Conservation (phyloP, 1,284 basidiomycete species). For the Cutaneotrichosporon mucoides region DNA sequence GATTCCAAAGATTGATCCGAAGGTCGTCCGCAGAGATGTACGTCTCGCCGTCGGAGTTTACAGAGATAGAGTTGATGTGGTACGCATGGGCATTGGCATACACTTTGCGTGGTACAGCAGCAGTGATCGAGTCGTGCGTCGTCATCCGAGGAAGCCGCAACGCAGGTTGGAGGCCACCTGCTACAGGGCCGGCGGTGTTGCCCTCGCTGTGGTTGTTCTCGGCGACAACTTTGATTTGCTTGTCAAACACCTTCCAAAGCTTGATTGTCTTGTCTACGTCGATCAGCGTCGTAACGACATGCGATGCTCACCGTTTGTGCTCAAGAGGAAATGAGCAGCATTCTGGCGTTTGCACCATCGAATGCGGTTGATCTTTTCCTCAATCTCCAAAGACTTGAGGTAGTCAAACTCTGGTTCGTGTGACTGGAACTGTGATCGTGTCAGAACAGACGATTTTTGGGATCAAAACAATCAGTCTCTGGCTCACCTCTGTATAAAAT, state of each 20-base stretch:
- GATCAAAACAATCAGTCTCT: conserved; percentile 1
- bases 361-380: conserved; percentile 99
- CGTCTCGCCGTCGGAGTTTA: conserved; percentile 99
- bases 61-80: conserved; percentile 99
- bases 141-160: conserved; percentile 83
- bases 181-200: conserved; percentile 48
- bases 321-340: conserved; percentile 91
- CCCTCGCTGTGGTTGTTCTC: conserved; percentile 93
- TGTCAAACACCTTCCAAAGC: conserved; percentile 99
- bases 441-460: not conserved
- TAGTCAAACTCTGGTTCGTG: conserved; percentile 99
- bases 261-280: conserved; percentile 96
- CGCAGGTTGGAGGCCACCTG: conserved; percentile 58
- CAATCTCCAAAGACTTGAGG: conserved; percentile 98
- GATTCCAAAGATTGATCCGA: conserved; percentile 96
- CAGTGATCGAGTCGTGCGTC: conserved; percentile 95
- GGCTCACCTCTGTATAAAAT: conserved; percentile 84
- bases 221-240: conserved; percentile 89
- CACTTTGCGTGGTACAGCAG: conserved; percentile 96
- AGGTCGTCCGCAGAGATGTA: conserved; percentile 98
- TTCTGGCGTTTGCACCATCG: conserved; percentile 99
- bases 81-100: conserved; percentile 99
- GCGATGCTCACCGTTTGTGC: conserved; percentile 73
- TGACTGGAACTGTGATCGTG: conserved; percentile 65
- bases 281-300: no score